Evolutionary conservation across 2,329 filamentous ascomycete species (phyloP), one percentile per base, ranked within the genome.

Genomic region (Corynespora cassiicola): DNA sequence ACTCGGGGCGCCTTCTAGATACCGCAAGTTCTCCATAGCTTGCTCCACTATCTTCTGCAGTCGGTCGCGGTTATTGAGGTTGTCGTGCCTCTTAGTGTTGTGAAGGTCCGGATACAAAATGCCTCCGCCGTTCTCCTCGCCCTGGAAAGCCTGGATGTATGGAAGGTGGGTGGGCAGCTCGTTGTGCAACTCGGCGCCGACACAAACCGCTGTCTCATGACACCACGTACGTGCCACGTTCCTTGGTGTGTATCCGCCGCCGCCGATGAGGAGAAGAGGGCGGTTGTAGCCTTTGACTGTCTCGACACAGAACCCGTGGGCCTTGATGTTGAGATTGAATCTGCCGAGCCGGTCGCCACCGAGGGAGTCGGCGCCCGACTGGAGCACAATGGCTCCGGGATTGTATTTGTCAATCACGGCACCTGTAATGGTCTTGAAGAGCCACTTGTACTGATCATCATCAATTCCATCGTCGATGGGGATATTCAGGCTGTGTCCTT

Each of bases 171-270:
- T 72, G 0, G 94, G 92, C 18, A 97, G 85, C 9, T 82, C 79
- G 12, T 86, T 80, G 63, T 81, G 74, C 48, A 96, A 85, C 40
- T 81, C 80, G 48, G 86, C 78, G 52, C 85, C 84, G 47, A 95
- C 88, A 44, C 90, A 90, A 53, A 97, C 89, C 45, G 88, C 87
- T 9, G 94, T 99, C 73, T 99, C 94, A 70, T 95, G 92, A 16
- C 91, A 90, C 94, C 94, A 99, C 19, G 92, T 90, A 36, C 94
- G 87, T 26, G 94, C 94, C 6, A 99, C 94, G 61, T 99, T 99
- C 50, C 92, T 84, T 5, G 94, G 91, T 10, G 94, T 99, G 71
- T 99, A 99, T 18, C 94, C 94, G 39, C 94, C 94, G 24, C 94
- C 94, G 28, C 94, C 94, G 42, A 97, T 88, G 37, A 99, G 82